Evolutionary conservation across 2,329 filamentous ascomycete genomes (phyloP), one percentile per base, ranked within the genome.

Genomic region (Orbilia quercus): DNA sequence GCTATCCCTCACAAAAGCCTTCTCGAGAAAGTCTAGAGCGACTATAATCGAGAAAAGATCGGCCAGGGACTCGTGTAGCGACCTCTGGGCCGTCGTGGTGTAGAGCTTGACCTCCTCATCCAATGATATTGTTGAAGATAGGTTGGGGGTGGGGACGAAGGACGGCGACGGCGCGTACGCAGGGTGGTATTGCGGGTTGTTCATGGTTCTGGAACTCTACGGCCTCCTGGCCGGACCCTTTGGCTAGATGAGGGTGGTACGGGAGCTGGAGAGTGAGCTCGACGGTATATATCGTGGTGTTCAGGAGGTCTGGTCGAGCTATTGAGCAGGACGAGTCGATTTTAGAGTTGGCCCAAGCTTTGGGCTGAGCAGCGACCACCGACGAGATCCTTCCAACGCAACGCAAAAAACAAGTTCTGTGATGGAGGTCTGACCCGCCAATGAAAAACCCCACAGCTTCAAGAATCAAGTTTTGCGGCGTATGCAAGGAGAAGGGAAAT

Each of bases 1-100:
- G 20, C 92, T 94, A 84, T 99, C 95, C 79, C 96, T 96, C 40
- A 99, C 87, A 79, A 96, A 99, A 0, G 94, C 96, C 81, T 96
- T 96, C 79, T 99, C 95, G 1, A 99, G 86, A 75, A 96, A 92
- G 80, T 99, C 95, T 1, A 99, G 84, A 0, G 95, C 98, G 74
- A 97, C 87, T 38, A 99, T 94, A 76, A 99, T 98, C 82, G 93
- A 96, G 82, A 98, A 99, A 22, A 99, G 89, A 82, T 99, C 95
- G 63, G 94, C 95, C 12, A 99, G 87, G 0, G 95, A 98, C 79
- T 98, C 95, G 80, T 97, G 92, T 0, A 98, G 85, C 80, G 99
- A 93, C 74, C 94, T 89, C 82, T 98, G 94, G 42, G 91, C 90
- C 77, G 91, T 89, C 20, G 90, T 96, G 40, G 91, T 89, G 54